These are phyloP conservation scores for Fusarium sp. DNA, from an alignment of 2,329 filamentous ascomycete species.

Conservation along the genomic window DNA sequence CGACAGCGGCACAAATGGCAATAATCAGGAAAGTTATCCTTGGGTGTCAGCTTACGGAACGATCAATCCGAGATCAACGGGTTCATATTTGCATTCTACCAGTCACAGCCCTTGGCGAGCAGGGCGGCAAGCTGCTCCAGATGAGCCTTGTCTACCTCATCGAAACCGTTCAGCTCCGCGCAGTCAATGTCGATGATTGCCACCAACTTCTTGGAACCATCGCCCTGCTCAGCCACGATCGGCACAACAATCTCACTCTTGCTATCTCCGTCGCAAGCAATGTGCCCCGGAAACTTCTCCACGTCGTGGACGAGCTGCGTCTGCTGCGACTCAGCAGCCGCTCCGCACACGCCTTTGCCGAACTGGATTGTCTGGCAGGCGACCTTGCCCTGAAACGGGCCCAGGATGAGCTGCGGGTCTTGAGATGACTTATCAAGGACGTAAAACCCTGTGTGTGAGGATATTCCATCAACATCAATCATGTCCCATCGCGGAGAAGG, in stretches of 20 bases:
- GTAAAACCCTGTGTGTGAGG: slow-evolving; percentile 74
- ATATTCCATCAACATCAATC: slow-evolving; percentile 17
- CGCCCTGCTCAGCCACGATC: slow-evolving; percentile 59
- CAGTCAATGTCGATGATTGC: slow-evolving; percentile 88
- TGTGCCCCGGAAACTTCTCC: slow-evolving; percentile 80
- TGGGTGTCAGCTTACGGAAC: background rate
- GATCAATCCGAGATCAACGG: background rate
- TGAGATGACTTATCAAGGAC: slow-evolving; percentile 65
- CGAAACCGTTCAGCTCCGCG: slow-evolving; percentile 73
- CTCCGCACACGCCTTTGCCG: slow-evolving; percentile 80
- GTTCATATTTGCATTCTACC: slow-evolving; percentile 54
- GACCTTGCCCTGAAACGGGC: slow-evolving; percentile 83
- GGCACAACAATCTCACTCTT: slow-evolving; percentile 87
- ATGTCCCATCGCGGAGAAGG: background rate
- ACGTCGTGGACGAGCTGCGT: slow-evolving; percentile 80
- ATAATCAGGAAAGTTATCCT: background rate
- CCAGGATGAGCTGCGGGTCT: slow-evolving; percentile 73
- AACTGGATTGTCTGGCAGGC: slow-evolving; percentile 84
- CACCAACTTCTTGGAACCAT: slow-evolving; percentile 61
- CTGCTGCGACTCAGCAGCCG: slow-evolving; percentile 68
- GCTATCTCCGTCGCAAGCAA: slow-evolving; percentile 82
- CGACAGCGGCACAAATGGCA: background rate
- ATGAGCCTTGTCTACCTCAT: slow-evolving; percentile 72
- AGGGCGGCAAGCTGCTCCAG: slow-evolving; percentile 75
- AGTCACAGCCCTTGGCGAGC: slow-evolving; percentile 72